Percentiles rank a stretch among this genome's conserved stretches.
Conservation (phyloP, 148 eudicot genomes). For the Persicaria maculosa region DNA sequence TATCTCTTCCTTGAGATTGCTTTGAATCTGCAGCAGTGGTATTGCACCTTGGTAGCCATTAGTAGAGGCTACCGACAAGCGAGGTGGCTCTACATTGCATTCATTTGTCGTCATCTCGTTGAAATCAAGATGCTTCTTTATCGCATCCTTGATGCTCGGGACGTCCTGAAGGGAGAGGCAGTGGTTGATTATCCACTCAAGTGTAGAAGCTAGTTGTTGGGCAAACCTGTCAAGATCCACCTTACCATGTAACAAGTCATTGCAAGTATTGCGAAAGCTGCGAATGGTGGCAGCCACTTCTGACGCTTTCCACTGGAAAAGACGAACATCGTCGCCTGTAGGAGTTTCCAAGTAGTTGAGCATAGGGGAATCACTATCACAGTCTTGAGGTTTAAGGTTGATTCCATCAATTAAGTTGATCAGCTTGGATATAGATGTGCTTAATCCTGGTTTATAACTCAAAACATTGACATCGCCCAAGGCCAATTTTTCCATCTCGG, state of each 20-base stretch:
- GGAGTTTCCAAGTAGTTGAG: neutral
- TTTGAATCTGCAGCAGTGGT: conserved; percentile 16
- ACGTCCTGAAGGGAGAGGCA: conserved; percentile 81
- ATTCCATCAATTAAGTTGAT: conserved; percentile 63
- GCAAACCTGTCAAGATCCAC: conserved; percentile 40
- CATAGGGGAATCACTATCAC: neutral
- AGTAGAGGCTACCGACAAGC: neutral
- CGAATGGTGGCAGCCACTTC: conserved; percentile 46
- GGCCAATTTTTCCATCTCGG: conserved; percentile 92
- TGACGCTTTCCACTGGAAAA: conserved; percentile 80
- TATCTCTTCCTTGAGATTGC: conserved; percentile 20
- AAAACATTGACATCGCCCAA: conserved; percentile 19
- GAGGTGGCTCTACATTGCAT: conserved; percentile 1
- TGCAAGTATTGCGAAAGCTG: conserved; percentile 41
- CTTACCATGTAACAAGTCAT: conserved; percentile 47
- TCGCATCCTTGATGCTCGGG: conserved; percentile 56
- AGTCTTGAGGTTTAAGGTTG: conserved; percentile 15
- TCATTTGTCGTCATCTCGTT: conserved; percentile 17
- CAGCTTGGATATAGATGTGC: conserved; percentile 29
- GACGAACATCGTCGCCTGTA: conserved; percentile 41
- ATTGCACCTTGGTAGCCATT: conserved; percentile 9
- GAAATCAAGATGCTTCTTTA: conserved; percentile 53
- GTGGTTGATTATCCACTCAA: conserved; percentile 73
- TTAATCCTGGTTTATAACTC: neutral
- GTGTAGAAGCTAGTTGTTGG: conserved; percentile 33